Conservation (phyloP, 2,329 filamentous ascomycete species). For the Cladophialophora bantiana region DNA sequence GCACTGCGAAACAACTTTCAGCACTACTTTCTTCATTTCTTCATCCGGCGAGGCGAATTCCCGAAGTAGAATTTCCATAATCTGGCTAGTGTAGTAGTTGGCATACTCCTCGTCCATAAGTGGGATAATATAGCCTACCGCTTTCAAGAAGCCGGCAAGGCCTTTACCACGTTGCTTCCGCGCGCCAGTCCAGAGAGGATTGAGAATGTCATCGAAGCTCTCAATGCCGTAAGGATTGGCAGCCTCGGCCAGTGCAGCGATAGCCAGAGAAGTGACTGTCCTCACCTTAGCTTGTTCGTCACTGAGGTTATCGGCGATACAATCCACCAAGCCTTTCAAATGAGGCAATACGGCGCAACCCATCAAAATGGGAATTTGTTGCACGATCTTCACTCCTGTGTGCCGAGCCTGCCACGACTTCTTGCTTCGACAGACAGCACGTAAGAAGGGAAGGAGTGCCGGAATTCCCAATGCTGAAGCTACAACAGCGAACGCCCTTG, state of each 20-base stretch:
- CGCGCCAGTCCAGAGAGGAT: constrained; percentile 95
- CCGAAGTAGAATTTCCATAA: constrained; percentile 96
- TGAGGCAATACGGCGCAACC: constrained; percentile 95
- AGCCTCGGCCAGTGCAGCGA: constrained; percentile 92
- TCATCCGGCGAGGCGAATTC: constrained; percentile 98
- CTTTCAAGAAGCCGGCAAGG: constrained; percentile 93
- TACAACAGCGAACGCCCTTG: constrained; percentile 94
- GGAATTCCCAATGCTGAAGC: constrained; percentile 96
- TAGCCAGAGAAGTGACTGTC: constrained; percentile 92
- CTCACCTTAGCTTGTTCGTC: constrained; percentile 98
- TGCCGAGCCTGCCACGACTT: constrained; percentile 99
- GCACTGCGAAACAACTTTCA: constrained; percentile 97
- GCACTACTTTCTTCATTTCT: constrained; percentile 99
- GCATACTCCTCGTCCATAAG: constrained; percentile 99
- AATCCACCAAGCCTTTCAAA: constrained; percentile 93
- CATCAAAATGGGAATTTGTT: constrained; percentile 99
- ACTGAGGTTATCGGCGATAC: constrained; percentile 92
- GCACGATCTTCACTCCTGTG: constrained; percentile 98
- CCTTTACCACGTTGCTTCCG: constrained; percentile 97
- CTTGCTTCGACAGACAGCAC: constrained; percentile 95
- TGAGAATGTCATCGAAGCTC: constrained; percentile 96
- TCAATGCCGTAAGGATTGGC: constrained; percentile 99
- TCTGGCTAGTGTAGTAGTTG: constrained; percentile 98
- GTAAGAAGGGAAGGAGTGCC: constrained; percentile 89
- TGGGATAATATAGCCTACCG: constrained; percentile 96